Evolutionary conservation across 805 yeast genomes (phyloP), one percentile per base, ranked within the genome.

Genomic region (Candida coquimbonensis): DNA sequence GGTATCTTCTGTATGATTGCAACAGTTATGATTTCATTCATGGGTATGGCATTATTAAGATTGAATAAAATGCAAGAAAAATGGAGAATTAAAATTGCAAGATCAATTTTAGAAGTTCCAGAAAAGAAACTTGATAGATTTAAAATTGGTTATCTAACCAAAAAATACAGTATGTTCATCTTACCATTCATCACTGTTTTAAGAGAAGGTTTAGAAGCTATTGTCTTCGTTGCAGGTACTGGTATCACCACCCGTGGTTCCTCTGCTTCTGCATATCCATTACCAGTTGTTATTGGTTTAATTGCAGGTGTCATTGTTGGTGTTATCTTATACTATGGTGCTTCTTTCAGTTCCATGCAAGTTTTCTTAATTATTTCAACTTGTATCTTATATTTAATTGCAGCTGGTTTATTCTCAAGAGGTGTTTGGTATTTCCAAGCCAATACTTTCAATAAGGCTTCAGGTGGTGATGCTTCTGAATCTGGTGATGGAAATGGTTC

Each of bases 31-130:
- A 91, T 91, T 61, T 78, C 96, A 12, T 57, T 84, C 57, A 90
- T 91, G 97, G 98, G 99, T 65, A 77, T 91, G 60, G 96, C 97
- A 47, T 87, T 91, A 96, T 77, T 91, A 61, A 80, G 98, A 68
- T 76, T 91, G 66, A 90, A 90, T 73, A 89, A 90, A 73, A 87
- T 90, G 96, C 89, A 88, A 70, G 91, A 80, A 55, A 91, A 91
- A 71, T 91, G 99, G 99, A 81, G 96, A 73, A 75, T 89, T 54
- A 91, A 91, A 71, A 86, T 91, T 62, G 96, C 97, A 27, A 76
- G 70, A 61, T 91, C 96, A 9, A 69, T 90, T 49, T 68, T 88
- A 43, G 81, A 80, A 53, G 60, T 68, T 24, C 87, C 86, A 45
- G 61, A 66, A 39, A 64, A 63, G 13, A 74, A 64, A 50, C 65